These are phyloP conservation scores for Scutellaria minor DNA, from an alignment of 257 asterid genomes.

Conservation along the genomic window DNA sequence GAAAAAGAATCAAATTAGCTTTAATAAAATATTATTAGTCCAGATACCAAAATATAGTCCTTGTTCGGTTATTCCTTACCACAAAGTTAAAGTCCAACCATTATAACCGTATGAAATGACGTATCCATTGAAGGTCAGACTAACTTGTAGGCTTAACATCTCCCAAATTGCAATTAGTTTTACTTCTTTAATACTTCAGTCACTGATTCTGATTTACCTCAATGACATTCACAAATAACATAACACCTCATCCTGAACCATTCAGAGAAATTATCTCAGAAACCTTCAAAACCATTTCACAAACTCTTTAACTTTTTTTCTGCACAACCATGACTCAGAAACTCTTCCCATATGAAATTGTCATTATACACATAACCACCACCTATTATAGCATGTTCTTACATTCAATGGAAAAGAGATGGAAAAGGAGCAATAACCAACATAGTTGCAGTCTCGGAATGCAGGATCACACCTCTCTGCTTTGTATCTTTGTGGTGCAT, in stretches of 20 bases:
- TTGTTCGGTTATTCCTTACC: neutral
- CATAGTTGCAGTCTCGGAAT: no score
- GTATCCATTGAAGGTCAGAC: neutral
- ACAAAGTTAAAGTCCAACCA: constrained; percentile 3
- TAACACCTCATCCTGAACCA: neutral
- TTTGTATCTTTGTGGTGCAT: no score
- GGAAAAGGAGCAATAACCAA: neutral
- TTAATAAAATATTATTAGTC: neutral
- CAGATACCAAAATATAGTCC: constrained; percentile 20
- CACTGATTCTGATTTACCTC: neutral
- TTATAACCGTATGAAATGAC: neutral
- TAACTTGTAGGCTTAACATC: neutral
- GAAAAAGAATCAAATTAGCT: neutral
- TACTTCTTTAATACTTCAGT: constrained; percentile 21
- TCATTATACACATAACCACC: neutral
- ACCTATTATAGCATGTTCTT: neutral
- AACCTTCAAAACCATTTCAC: no score
- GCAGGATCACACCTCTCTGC: no score
- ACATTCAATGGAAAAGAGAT: constrained; percentile 1
- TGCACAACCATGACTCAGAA: constrained; percentile 13
- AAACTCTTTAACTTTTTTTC: no score
- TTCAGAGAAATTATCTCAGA: neutral
- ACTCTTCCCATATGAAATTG: neutral
- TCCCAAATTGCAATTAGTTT: neutral
- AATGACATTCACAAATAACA: constrained; percentile 1